Conservation (phyloP, 164 flowering plant species). For the Taxillus chinensis region DNA sequence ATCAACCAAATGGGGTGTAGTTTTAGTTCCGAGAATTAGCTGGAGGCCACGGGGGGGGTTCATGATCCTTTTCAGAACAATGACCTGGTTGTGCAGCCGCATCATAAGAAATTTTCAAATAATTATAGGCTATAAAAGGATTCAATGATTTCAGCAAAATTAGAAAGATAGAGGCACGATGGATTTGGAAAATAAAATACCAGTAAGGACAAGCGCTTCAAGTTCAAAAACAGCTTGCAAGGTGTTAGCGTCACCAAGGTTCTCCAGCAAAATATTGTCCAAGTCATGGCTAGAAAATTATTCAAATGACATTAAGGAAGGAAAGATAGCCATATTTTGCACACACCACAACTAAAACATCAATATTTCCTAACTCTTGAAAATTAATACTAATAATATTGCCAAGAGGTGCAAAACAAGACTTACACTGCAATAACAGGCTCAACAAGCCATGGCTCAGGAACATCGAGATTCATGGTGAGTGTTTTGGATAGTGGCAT, state of each 20-base stretch:
- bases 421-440: constrained; percentile 92
- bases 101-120: background rate
- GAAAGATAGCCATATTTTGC: background rate
- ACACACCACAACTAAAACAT: background rate
- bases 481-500: constrained; percentile 98
- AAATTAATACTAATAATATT: background rate
- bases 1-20: constrained; percentile 82
- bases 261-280: constrained; percentile 97
- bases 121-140: background rate
- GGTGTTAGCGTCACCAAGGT: constrained; percentile 78
- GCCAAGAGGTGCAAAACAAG: constrained; percentile 3
- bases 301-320: background rate
- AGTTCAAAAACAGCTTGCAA: constrained; percentile 93
- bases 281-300: constrained; percentile 69
- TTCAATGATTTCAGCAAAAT: background rate
- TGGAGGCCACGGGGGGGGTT: constrained; percentile 98
- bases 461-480: constrained; percentile 99
- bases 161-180: background rate
- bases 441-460: constrained; percentile 99
- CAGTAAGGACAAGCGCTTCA: constrained; percentile 92
- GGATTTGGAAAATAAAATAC: constrained; percentile 20
- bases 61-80: constrained; percentile 94
- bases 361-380: background rate
- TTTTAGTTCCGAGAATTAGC: constrained; percentile 84
- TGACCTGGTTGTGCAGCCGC: constrained; percentile 48